A percentile compares a stretch with the other conserved stretches of the same genome.
Evolutionary conservation across 768 basidiomycete genomes (phyloP).

Genomic region (Gelatoporia subvermispora): DNA sequence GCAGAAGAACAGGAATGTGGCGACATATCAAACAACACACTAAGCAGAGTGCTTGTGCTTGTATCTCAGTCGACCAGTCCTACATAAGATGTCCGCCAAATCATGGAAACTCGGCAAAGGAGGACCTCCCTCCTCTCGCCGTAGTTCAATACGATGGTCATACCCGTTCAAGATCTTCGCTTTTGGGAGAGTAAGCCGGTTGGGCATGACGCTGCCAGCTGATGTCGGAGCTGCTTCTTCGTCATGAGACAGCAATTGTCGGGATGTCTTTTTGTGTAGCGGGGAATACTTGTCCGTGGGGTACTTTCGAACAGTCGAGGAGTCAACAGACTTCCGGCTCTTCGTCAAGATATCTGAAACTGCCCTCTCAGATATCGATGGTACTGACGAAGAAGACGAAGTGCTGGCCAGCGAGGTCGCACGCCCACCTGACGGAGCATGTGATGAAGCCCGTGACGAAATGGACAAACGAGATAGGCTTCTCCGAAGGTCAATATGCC

Average conservation of each 20-base stretch:
- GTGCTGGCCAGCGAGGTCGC: too few species aligned
- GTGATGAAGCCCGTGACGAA: too few species aligned
- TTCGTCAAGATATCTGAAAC: too few species aligned
- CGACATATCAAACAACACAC: neutral
- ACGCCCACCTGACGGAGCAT: too few species aligned
- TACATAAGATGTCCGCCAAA: constrained; percentile 6
- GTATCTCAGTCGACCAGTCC: constrained; percentile 8
- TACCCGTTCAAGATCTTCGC: constrained; percentile 2
- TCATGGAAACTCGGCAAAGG: constrained; percentile 10
- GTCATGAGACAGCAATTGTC: neutral
- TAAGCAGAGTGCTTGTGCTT: neutral
- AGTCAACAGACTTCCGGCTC: too few species aligned
- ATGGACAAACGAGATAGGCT: too few species aligned
- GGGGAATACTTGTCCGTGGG: neutral
- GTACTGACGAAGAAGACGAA: too few species aligned
- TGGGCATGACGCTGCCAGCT: neutral
- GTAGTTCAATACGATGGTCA: neutral
- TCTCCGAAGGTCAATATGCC: too few species aligned
- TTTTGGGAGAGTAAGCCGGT: neutral
- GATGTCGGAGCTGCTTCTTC: neutral
- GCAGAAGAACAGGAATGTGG: neutral
- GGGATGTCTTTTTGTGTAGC: neutral
- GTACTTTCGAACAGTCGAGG: neutral
- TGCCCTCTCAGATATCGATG: too few species aligned
- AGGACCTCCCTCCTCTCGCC: constrained; percentile 7